Conservation (phyloP, 2,329 filamentous ascomycete species). For the Aureobasidium sp. region DNA sequence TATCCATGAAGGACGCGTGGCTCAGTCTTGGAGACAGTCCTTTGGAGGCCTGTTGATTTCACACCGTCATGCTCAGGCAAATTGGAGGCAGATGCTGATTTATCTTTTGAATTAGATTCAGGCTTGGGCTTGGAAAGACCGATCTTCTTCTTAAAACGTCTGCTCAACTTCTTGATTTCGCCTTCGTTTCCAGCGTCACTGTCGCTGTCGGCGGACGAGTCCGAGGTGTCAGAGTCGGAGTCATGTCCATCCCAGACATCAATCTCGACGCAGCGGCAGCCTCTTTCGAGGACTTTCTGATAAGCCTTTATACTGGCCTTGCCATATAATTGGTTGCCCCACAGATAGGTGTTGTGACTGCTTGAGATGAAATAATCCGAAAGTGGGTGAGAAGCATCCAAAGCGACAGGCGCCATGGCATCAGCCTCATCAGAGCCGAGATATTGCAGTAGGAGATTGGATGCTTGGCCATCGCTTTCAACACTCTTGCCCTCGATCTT, state of each 20-base stretch:
- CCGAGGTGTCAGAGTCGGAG: constrained; percentile 21
- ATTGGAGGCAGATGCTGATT: constrained; percentile 5
- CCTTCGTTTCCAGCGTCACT: constrained; percentile 25
- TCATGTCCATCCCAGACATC: constrained; percentile 81
- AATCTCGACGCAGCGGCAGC: constrained; percentile 87
- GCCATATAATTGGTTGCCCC: constrained; percentile 77
- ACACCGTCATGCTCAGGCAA: constrained; percentile 9
- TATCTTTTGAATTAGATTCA: constrained; percentile 16
- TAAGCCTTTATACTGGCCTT: constrained; percentile 73
- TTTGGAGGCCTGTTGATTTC: not conserved
- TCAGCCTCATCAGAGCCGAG: constrained; percentile 40
- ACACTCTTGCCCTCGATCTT: not conserved
- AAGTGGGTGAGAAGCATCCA: constrained; percentile 47
- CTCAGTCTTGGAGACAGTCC: constrained; percentile 19
- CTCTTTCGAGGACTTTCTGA: constrained; percentile 64
- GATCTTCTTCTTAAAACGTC: constrained; percentile 25
- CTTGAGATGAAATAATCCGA: constrained; percentile 92
- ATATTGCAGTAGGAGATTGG: constrained; percentile 42
- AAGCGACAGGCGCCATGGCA: constrained; percentile 38
- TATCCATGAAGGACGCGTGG: constrained; percentile 42
- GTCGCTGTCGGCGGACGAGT: constrained; percentile 16
- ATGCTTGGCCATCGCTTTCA: constrained; percentile 10
- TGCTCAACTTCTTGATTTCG: constrained; percentile 29
- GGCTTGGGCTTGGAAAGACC: constrained; percentile 19
- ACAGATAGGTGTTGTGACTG: constrained; percentile 90